Conservation (phyloP, 495 filamentous ascomycete genomes). For the Astrothelium subdiscretum region DNA sequence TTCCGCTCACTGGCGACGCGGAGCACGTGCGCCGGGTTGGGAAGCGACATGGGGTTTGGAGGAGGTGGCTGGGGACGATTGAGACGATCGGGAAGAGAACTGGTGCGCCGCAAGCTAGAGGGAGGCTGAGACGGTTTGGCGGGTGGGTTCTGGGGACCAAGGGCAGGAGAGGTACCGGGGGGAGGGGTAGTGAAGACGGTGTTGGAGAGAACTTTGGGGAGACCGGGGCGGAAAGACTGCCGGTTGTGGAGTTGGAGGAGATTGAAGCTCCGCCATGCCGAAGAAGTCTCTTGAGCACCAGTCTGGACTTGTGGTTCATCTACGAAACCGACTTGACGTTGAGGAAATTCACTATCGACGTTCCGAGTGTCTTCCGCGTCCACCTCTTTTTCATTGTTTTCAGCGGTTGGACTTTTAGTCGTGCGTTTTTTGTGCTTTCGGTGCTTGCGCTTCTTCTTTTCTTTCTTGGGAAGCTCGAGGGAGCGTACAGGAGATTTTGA, state of each 20-base stretch:
- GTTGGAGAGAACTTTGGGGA: conserved; percentile 51
- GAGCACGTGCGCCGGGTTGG: conserved; percentile 16
- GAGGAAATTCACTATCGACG: not conserved
- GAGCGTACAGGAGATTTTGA: conserved; percentile 8
- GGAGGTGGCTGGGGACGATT: conserved; percentile 32
- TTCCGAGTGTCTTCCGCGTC: conserved; percentile 8
- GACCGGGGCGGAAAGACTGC: conserved; percentile 38
- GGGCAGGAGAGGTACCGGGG: conserved; percentile 9
- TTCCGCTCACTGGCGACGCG: not conserved
- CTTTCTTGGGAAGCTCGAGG: conserved; percentile 13
- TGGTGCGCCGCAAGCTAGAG: conserved; percentile 59
- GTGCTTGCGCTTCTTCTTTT: conserved; percentile 26
- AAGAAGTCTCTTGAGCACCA: not conserved
- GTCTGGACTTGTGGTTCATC: conserved; percentile 16
- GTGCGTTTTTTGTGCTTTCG: conserved; percentile 33
- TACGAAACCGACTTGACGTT: conserved; percentile 22
- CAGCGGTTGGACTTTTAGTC: conserved; percentile 21
- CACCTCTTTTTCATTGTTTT: conserved; percentile 8
- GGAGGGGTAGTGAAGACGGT: conserved; percentile 45
- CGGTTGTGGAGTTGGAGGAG: conserved; percentile 36
- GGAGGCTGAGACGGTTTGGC: conserved; percentile 8
- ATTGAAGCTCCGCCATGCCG: conserved; percentile 32
- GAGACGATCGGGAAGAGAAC: conserved; percentile 63
- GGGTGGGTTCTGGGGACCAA: not conserved
- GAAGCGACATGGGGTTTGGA: conserved; percentile 17